A percentile compares a stretch with the other conserved stretches of the same genome.
phyloP scores from a whole-genome alignment of 2,329 filamentous ascomycete species.

The Exophiala lecanii-corni region DNA sequence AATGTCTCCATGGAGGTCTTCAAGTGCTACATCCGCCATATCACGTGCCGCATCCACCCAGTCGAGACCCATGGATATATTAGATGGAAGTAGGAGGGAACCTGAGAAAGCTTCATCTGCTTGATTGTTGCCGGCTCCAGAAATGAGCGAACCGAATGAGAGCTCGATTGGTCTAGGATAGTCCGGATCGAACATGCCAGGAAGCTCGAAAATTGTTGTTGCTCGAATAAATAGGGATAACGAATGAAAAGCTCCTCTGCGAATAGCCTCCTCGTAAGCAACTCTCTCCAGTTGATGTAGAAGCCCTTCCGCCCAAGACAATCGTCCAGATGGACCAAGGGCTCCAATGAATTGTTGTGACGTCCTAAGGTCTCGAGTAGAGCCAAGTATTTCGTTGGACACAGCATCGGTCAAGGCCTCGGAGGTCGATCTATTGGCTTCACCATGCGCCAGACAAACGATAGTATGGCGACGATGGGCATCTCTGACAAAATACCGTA shows the following conservation, averaged over 20 bases:
- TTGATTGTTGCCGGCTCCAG: neutral
- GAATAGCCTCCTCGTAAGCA: slow-evolving; percentile 3
- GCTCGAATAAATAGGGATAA: slow-evolving; percentile 1
- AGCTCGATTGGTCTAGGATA: neutral
- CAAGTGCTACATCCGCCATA: neutral
- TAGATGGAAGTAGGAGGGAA: neutral
- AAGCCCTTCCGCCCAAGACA: neutral
- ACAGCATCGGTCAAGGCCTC: neutral
- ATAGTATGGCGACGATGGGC: neutral
- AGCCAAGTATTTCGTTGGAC: neutral
- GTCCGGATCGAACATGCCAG: slow-evolving; percentile 1
- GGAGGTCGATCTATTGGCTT: neutral
- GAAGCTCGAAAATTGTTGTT: neutral
- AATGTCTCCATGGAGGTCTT: neutral
- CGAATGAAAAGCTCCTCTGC: neutral
- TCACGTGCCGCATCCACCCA: neutral
- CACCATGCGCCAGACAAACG: neutral
- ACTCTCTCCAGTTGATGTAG: slow-evolving; percentile 1
- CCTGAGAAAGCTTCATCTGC: neutral
- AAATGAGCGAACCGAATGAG: neutral
- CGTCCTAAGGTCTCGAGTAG: neutral
- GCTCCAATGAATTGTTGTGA: neutral
- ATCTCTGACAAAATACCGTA: neutral
- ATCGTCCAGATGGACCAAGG: neutral
- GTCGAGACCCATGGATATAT: neutral